Percentiles rank a stretch among this genome's conserved stretches.
phyloP scores from a whole-genome alignment of 768 basidiomycete genomes.

The Mycena kentingensis region DNA sequence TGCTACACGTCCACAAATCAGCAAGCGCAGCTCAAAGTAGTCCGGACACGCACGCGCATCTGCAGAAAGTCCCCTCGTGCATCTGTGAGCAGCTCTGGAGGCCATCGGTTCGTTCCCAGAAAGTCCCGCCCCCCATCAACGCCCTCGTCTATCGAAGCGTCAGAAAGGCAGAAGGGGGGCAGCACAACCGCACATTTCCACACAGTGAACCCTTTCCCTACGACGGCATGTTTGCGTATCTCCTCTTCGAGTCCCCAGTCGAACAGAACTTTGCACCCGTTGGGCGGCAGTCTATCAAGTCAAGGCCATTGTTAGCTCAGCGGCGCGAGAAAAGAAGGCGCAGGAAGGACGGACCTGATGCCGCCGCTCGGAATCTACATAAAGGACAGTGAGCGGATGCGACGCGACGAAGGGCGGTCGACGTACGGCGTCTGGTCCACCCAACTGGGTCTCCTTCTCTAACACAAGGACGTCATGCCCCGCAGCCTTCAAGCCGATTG shows the following conservation, averaged over 20 bases:
- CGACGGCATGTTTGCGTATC: not conserved
- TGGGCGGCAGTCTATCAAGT: constrained; percentile 17
- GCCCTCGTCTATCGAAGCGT: not conserved
- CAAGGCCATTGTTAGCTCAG: no score
- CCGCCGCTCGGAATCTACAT: constrained; percentile 3
- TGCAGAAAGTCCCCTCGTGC: constrained; percentile 16
- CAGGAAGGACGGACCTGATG: not conserved
- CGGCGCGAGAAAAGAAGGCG: not conserved
- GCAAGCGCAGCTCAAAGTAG: not conserved
- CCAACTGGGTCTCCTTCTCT: constrained; percentile 7
- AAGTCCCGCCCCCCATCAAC: constrained; percentile 5
- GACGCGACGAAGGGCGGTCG: not conserved
- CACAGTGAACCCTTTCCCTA: constrained; percentile 3
- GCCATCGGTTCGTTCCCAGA: constrained; percentile 7
- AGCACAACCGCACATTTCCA: constrained; percentile 6
- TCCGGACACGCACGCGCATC: not conserved
- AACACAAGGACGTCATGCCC: constrained; percentile 12
- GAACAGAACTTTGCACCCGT: constrained; percentile 13
- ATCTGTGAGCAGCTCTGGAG: constrained; percentile 10
- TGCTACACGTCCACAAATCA: constrained; percentile 1
- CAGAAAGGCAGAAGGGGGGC: not conserved
- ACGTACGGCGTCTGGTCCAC: constrained; percentile 4
- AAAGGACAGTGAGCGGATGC: not conserved
- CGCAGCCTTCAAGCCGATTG: constrained; percentile 7
- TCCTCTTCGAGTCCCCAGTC: constrained; percentile 16